Percentiles rank a stretch among this genome's conserved stretches.
phyloP scores from a whole-genome alignment of 495 filamentous ascomycete species.

The Podospora pseudocomata region DNA sequence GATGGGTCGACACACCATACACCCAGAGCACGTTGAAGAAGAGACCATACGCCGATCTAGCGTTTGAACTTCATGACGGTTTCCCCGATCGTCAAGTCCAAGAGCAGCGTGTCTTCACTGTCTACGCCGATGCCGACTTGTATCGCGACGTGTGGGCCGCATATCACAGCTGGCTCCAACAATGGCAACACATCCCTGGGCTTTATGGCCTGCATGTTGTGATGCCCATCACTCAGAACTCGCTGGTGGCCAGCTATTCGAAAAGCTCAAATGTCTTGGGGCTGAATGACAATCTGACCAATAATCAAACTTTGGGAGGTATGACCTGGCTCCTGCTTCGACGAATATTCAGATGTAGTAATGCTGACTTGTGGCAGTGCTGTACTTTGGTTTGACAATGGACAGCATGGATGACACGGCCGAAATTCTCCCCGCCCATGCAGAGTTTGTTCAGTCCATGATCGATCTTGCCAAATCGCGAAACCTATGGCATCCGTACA shows the following conservation, averaged over 20 bases:
- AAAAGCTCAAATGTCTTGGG: background rate
- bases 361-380: background rate
- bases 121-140: background rate
- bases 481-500: background rate
- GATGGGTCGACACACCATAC: background rate
- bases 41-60: background rate
- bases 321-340: background rate
- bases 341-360: background rate
- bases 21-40: background rate
- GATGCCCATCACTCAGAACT: background rate
- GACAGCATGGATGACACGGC: background rate
- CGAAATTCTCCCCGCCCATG: background rate
- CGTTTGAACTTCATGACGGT: background rate
- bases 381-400: background rate
- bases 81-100: background rate
- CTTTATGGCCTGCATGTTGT: background rate
- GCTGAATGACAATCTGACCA: background rate
- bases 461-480: background rate
- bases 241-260: background rate
- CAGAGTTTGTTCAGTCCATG: background rate
- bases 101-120: background rate
- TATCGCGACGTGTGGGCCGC: background rate
- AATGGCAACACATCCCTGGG: background rate
- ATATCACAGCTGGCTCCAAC: background rate
- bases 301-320: background rate